phyloP scores from a whole-genome alignment of 371 early-diverging fungal species.

The Chytridium lagenaria region DNA sequence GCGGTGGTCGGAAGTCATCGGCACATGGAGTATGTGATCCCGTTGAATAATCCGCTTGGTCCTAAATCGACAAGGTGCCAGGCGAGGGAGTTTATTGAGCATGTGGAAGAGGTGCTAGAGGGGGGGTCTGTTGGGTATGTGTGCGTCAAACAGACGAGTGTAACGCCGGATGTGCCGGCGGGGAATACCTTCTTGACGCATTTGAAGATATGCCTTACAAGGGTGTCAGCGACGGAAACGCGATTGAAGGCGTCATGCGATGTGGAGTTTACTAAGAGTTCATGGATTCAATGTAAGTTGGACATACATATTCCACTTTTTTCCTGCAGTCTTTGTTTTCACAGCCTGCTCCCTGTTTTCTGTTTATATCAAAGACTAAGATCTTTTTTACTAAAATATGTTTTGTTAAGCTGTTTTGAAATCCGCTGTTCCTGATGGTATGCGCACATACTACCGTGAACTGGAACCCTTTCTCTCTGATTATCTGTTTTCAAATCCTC shows the following conservation, averaged over 20 bases:
- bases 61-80: conserved; percentile 41
- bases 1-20: conserved; percentile 27
- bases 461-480: conserved; percentile 30
- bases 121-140: conserved; percentile 9
- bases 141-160: conserved; percentile 34
- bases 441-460: conserved; percentile 42
- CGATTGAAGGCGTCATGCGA: conserved; percentile 37
- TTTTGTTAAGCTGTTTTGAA: conserved; percentile 37
- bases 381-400: too few species aligned
- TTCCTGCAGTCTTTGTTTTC: conserved; percentile 3
- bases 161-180: conserved; percentile 55
- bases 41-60: conserved; percentile 46
- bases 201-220: conserved; percentile 38
- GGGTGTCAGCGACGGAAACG: not conserved
- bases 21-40: conserved; percentile 43
- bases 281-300: conserved; percentile 48
- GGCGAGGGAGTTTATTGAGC: conserved; percentile 22
- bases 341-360: not conserved
- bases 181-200: conserved; percentile 45
- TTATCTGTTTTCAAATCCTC: conserved; percentile 18
- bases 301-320: not conserved
- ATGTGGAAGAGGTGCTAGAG: not conserved
- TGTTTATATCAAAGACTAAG: too few species aligned
- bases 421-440: conserved; percentile 45
- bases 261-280: conserved; percentile 45